Conservation (phyloP, 1,284 basidiomycete genomes). For the Porodaedalea pini region DNA sequence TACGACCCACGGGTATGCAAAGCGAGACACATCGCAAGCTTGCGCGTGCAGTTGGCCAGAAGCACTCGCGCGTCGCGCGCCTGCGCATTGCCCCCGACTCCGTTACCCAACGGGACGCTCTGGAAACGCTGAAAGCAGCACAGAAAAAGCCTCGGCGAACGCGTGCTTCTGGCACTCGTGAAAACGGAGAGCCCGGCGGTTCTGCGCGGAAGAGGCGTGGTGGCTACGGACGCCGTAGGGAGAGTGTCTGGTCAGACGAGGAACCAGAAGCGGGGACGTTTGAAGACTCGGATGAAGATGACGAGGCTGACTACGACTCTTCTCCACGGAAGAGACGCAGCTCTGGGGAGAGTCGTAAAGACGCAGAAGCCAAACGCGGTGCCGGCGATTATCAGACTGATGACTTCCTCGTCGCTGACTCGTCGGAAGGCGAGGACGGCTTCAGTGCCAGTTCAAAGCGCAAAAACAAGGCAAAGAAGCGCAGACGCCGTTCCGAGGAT, state of each 20-base stretch:
- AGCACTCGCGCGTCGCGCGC: conserved; percentile 76
- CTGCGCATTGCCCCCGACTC: conserved; percentile 74
- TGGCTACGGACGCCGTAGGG: conserved; percentile 31
- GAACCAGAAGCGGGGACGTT: conserved; percentile 40
- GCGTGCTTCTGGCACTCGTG: conserved; percentile 22
- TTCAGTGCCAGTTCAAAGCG: conserved; percentile 33
- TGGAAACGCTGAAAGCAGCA: conserved; percentile 62
- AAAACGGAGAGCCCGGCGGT: conserved; percentile 43
- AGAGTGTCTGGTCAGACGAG: conserved; percentile 44
- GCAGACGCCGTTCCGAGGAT: conserved; percentile 32
- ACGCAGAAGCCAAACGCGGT: conserved; percentile 44
- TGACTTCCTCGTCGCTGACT: conserved; percentile 77
- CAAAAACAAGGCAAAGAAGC: conserved; percentile 35
- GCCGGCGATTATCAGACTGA: conserved; percentile 73
- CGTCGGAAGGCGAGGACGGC: conserved; percentile 51
- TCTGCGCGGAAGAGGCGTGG: conserved; percentile 40
- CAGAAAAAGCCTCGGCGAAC: conserved; percentile 50
- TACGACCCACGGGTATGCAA: conserved; percentile 86
- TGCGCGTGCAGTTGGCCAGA: conserved; percentile 81
- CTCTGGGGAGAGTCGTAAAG: conserved; percentile 36
- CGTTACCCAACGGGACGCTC: conserved; percentile 62
- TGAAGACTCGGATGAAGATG: conserved; percentile 59
- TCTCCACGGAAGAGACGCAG: conserved; percentile 35
- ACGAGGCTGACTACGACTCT: conserved; percentile 48
- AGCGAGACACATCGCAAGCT: conserved; percentile 87